Percentiles rank a stretch among this genome's conserved stretches.
Conservation (phyloP, 2,329 filamentous ascomycete genomes). For the Hawksworthiomyces lignivorus region DNA sequence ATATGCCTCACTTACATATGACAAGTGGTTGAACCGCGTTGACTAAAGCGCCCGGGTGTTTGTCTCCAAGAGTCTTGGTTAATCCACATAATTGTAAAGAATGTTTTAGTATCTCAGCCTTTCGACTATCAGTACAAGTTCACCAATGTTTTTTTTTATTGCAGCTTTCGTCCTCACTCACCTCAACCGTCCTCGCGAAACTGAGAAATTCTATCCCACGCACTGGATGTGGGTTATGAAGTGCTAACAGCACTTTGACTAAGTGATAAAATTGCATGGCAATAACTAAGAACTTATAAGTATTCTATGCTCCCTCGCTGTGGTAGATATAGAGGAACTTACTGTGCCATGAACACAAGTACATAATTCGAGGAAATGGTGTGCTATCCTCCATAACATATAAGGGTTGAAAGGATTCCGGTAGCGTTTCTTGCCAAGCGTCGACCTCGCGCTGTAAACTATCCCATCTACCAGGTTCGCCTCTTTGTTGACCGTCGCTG, state of each 20-base stretch:
- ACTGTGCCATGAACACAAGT: slow-evolving; percentile 3
- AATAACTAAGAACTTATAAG: background rate
- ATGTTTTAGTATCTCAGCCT: slow-evolving; percentile 3
- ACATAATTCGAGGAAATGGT: background rate
- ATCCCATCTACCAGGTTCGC: background rate
- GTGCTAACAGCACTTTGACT: background rate
- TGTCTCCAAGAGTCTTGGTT: slow-evolving; percentile 1
- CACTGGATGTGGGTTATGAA: background rate
- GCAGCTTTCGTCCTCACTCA: too few relatives aligned
- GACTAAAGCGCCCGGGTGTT: slow-evolving; percentile 1
- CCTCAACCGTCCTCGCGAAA: background rate
- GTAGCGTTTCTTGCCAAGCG: background rate
- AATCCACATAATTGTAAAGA: slow-evolving; percentile 1
- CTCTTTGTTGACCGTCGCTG: background rate
- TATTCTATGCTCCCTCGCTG: background rate
- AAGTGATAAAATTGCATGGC: slow-evolving; percentile 2
- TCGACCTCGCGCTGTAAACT: background rate
- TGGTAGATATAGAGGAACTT: background rate
- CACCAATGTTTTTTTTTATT: too few relatives aligned
- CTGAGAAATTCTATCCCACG: background rate
- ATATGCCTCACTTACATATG: background rate
- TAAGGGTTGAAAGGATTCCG: slow-evolving; percentile 3
- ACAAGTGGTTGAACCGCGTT: slow-evolving; percentile 3
- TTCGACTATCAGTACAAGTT: background rate
- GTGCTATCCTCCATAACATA: background rate